Conservation (phyloP, 306 rosid species). For the Cucumis melo region DNA sequence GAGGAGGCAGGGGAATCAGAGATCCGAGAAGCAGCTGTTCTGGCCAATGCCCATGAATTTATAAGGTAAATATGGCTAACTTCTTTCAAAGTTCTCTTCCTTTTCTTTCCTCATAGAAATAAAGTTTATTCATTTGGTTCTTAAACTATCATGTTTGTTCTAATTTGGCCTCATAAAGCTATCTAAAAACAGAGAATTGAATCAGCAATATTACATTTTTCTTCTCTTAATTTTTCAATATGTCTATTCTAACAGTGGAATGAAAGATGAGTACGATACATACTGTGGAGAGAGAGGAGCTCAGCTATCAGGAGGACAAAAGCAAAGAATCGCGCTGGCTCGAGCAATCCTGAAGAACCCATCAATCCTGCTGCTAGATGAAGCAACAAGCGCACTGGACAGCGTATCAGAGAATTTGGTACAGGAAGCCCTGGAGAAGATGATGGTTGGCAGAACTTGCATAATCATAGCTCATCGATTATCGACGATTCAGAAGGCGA, state of each 20-base stretch:
- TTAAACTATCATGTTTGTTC: not conserved
- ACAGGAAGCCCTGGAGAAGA: slow-evolving; percentile 72
- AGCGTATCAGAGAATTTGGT: slow-evolving; percentile 62
- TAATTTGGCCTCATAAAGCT: not conserved
- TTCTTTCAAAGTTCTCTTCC: not conserved
- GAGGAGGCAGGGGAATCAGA: slow-evolving; percentile 58
- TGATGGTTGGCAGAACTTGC: slow-evolving; percentile 67
- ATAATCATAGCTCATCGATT: slow-evolving; percentile 65
- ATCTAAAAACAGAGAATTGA: not conserved
- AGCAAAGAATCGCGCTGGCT: slow-evolving; percentile 78
- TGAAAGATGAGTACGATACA: slow-evolving; percentile 69
- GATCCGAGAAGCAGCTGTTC: slow-evolving; percentile 64
- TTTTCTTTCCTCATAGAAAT: not conserved
- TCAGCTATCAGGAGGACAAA: slow-evolving; percentile 88
- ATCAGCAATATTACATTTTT: not conserved
- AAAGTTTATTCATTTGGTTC: not conserved
- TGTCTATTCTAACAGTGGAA: slow-evolving; percentile 34
- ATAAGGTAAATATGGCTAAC: slow-evolving; percentile 35
- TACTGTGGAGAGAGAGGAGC: slow-evolving; percentile 83
- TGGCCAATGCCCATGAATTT: slow-evolving; percentile 91
- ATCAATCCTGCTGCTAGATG: slow-evolving; percentile 67
- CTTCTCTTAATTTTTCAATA: not conserved
- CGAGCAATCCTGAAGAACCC: slow-evolving; percentile 75
- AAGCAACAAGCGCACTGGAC: slow-evolving; percentile 90
- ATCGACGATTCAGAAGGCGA: slow-evolving; percentile 56